phyloP scores from a whole-genome alignment of 306 rosid species.

The Dalbergia cochinchinensis region DNA sequence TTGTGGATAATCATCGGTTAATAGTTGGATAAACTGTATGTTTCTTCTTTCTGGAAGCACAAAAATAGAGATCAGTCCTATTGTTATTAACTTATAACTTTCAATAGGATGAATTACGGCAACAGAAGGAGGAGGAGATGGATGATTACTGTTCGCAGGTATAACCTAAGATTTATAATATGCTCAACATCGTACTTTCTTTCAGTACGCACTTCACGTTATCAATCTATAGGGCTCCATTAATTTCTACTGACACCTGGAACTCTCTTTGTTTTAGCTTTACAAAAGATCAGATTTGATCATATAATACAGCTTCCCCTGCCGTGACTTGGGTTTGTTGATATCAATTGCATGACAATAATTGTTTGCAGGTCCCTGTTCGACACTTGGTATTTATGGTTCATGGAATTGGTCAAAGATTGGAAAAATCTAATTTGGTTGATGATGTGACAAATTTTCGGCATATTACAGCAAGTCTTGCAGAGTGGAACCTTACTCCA shows the following conservation, averaged over 20 bases:
- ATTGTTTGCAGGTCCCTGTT: constrained; percentile 86
- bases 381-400: constrained; percentile 97
- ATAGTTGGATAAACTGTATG: constrained; percentile 22
- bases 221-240: constrained; percentile 18
- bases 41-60: constrained; percentile 32
- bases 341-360: constrained; percentile 33
- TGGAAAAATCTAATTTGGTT: constrained; percentile 97
- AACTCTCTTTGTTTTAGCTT: constrained; percentile 16
- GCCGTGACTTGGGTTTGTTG: constrained; percentile 34
- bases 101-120: constrained; percentile 84
- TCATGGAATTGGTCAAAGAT: constrained; percentile 99
- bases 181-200: constrained; percentile 38
- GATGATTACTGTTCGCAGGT: constrained; percentile 98
- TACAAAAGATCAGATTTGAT: constrained; percentile 33
- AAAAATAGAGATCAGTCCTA: constrained; percentile 27
- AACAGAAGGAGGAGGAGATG: constrained; percentile 95
- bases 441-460: constrained; percentile 90
- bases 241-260: constrained; percentile 32
- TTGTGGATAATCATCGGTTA: constrained; percentile 13
- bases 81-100: constrained; percentile 39
- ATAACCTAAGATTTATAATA: constrained; percentile 32
- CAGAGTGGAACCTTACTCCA: constrained; percentile 86
- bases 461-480: constrained; percentile 80
- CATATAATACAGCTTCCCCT: constrained; percentile 2
- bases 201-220: constrained; percentile 12